phyloP scores from a whole-genome alignment of 495 filamentous ascomycete genomes.

The Platismatia glauca region DNA sequence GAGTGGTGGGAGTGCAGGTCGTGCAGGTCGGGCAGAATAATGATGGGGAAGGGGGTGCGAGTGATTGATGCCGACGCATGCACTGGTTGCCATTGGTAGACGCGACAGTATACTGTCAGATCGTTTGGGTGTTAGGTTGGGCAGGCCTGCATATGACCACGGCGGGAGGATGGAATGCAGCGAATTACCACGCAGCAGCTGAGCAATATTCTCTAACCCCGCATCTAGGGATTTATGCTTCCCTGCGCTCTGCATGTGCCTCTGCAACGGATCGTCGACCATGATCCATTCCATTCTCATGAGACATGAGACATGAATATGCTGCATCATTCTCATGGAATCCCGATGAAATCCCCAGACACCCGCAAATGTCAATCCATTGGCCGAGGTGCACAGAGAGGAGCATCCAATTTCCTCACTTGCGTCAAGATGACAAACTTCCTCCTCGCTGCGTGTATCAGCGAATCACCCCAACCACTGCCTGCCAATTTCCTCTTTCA shows the following conservation, averaged over 20 bases:
- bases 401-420: no score
- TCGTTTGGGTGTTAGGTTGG: constrained; percentile 11
- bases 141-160: constrained; percentile 11
- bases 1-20: not conserved
- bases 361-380: no score
- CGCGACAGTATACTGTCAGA: not conserved
- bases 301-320: no score
- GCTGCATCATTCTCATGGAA: no score
- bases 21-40: not conserved
- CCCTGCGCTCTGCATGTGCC: constrained; percentile 10
- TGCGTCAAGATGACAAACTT: no score
- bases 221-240: not conserved
- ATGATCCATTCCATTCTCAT: no score
- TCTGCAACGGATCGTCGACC: not conserved
- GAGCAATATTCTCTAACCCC: not conserved
- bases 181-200: not conserved
- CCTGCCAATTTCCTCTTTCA: not conserved
- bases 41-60: not conserved
- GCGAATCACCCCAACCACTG: not conserved
- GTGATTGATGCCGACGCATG: not conserved
- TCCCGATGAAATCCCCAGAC: no score
- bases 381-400: not conserved
- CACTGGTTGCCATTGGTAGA: not conserved
- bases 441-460: no score
- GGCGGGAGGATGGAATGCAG: not conserved